Conservation (phyloP, 345 rosid genomes). For the Eucalyptus lansdowneana region DNA sequence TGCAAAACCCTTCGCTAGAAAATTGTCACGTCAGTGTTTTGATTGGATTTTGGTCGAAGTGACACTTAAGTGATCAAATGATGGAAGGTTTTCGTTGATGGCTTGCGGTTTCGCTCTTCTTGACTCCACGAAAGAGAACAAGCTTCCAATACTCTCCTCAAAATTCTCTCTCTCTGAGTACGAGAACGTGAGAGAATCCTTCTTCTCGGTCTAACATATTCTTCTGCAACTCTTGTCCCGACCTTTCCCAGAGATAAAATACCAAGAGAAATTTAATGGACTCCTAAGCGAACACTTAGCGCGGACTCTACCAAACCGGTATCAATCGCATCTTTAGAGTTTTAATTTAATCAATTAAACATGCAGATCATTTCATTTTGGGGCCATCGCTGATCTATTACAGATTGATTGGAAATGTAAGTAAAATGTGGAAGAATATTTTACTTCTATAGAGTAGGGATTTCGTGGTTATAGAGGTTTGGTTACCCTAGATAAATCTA, state of each 20-base stretch:
- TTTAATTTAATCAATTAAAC: not conserved
- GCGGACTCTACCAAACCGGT: accelerated
- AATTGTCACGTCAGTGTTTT: too few species aligned
- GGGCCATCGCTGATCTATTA: not conserved
- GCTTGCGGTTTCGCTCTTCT: not conserved
- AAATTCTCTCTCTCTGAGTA: not conserved
- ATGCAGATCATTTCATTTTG: not conserved
- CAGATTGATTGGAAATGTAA: not conserved
- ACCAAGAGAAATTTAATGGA: not conserved
- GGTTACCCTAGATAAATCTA: not conserved
- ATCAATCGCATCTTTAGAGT: not conserved
- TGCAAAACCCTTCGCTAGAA: too few species aligned
- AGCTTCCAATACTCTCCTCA: not conserved
- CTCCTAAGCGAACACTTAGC: not conserved
- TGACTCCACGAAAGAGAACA: not conserved
- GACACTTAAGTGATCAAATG: too few species aligned
- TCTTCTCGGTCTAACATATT: not conserved
- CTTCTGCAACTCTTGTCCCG: not conserved
- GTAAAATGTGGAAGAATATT: not conserved
- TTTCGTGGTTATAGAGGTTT: not conserved
- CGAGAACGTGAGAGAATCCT: not conserved
- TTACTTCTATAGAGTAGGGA: not conserved
- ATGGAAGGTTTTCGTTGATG: not conserved
- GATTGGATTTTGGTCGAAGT: too few species aligned
- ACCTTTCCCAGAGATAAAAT: not conserved